phyloP scores from a whole-genome alignment of 169 alveolate genomes.

The Pseudocohnilembus persalinus region DNA sequence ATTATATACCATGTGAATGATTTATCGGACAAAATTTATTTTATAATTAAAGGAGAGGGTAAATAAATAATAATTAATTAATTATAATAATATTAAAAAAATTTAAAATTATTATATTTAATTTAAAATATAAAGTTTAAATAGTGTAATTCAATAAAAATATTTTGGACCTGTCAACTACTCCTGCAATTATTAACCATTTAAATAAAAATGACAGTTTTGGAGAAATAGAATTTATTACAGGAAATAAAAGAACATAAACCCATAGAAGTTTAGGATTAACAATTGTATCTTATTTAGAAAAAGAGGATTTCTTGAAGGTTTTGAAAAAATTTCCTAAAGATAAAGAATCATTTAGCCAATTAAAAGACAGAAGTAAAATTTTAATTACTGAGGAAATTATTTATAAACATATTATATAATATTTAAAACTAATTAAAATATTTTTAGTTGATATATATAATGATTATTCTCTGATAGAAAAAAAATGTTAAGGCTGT shows the following conservation, averaged over 20 bases:
- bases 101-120: too few species aligned
- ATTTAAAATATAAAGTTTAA: neutral
- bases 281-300: constrained; percentile 27
- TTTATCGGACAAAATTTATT: neutral
- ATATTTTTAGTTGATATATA: neutral
- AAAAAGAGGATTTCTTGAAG: constrained; percentile 16
- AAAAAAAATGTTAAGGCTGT: neutral
- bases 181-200: neutral
- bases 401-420: too few species aligned
- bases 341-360: constrained; percentile 17
- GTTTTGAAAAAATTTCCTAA: constrained; percentile 11
- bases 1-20: neutral
- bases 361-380: neutral
- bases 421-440: too few species aligned
- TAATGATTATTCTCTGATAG: neutral
- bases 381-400: neutral
- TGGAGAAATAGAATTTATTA: constrained; percentile 30
- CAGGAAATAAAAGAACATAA: constrained; percentile 21
- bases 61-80: too few species aligned
- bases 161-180: neutral
- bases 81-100: too few species aligned
- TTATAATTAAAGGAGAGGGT: neutral
- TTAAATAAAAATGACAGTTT: neutral
- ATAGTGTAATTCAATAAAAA: neutral
- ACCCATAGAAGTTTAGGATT: constrained; percentile 31